A percentile compares a stretch with the other conserved stretches of the same genome.
Conservation (phyloP, 306 rosid species). For the Heteromeles arbutifolia region DNA sequence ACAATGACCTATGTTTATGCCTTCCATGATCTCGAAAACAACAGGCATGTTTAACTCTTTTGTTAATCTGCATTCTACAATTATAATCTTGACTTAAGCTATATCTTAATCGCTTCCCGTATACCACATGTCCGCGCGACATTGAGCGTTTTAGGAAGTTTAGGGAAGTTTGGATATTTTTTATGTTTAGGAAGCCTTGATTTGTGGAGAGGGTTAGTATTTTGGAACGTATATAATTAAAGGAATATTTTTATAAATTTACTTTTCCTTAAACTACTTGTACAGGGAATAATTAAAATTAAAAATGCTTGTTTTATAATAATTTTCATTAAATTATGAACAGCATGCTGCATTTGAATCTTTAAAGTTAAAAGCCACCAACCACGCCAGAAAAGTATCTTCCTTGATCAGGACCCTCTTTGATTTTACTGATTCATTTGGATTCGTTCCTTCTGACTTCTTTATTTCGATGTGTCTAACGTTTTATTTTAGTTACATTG, state of each 20-base stretch:
- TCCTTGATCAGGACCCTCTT: background rate
- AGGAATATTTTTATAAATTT: background rate
- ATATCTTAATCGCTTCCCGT: background rate
- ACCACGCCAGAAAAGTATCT: conserved; percentile 17
- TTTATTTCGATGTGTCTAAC: no score
- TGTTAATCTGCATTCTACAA: background rate
- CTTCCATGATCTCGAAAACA: background rate
- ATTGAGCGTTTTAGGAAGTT: background rate
- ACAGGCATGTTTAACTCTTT: background rate
- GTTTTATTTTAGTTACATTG: no score
- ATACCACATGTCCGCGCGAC: background rate
- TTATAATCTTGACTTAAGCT: background rate
- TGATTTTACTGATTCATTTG: background rate
- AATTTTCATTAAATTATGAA: background rate
- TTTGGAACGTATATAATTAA: background rate
- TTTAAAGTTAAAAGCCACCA: conserved; percentile 1
- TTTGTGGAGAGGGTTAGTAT: conserved; percentile 4
- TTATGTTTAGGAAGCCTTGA: conserved; percentile 14
- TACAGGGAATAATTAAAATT: background rate
- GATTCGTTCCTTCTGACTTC: no score
- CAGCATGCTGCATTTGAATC: conserved; percentile 5
- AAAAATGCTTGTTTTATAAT: background rate
- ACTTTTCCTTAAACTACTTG: background rate
- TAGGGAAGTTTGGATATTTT: background rate
- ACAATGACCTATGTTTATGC: conserved; percentile 6